A percentile compares a stretch with the other conserved stretches of the same genome.
Evolutionary conservation across 768 basidiomycete genomes (phyloP).

Genomic region (Solioccasus polychromus): DNA sequence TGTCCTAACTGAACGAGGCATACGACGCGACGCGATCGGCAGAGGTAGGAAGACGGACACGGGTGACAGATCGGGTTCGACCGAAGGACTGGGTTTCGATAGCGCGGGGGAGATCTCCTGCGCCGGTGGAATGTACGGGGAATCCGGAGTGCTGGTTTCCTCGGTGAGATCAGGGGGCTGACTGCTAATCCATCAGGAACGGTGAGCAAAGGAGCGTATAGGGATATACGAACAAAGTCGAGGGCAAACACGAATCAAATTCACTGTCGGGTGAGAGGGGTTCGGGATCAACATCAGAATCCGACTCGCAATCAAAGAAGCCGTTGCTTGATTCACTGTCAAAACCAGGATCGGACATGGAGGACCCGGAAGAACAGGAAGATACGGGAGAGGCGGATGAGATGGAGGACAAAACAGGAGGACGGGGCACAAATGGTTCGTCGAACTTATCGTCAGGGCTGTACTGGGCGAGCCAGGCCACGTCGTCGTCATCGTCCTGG

Average conservation of each 20-base stretch:
- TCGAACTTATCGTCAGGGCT: constrained; percentile 33
- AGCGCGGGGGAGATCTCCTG: constrained; percentile 5
- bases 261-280: constrained; percentile 14
- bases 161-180: constrained; percentile 10
- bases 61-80: constrained; percentile 1
- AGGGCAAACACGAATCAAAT: constrained; percentile 13
- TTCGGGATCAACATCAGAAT: constrained; percentile 28
- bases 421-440: constrained; percentile 21
- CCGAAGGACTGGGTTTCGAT: constrained; percentile 1
- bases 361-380: constrained; percentile 22
- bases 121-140: constrained; percentile 12
- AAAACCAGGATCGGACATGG: constrained; percentile 16
- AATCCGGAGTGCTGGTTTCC: constrained; percentile 4
- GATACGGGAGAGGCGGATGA: constrained; percentile 28
- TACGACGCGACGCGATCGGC: constrained; percentile 3
- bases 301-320: constrained; percentile 28
- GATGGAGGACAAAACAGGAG: constrained; percentile 23
- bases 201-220: background rate
- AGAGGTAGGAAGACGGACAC: background rate
- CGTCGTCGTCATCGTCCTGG: constrained; percentile 34
- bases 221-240: constrained; percentile 24
- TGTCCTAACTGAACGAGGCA: constrained; percentile 15
- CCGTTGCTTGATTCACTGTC: constrained; percentile 25
- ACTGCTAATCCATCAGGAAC: constrained; percentile 19
- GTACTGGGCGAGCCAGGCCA: constrained; percentile 35